Evolutionary conservation across 352 stramenopile species (phyloP).

Genomic region (Pythium dissimile): DNA sequence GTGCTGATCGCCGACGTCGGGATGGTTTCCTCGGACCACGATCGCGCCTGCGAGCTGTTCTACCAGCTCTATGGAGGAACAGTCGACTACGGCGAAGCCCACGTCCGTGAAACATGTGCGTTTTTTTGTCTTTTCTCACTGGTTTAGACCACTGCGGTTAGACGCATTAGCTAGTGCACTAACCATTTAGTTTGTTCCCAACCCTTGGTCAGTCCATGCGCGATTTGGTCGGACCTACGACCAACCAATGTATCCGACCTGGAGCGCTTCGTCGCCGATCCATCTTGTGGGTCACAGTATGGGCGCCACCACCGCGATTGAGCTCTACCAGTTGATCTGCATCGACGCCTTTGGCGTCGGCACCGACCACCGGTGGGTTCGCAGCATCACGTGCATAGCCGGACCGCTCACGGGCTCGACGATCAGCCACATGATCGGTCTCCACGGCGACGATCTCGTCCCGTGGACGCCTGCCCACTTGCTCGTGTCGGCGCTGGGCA

Average conservation of each 20-base stretch:
- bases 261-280: constrained; percentile 48
- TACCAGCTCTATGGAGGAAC: constrained; percentile 37
- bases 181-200: not conserved
- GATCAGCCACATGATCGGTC: constrained; percentile 46
- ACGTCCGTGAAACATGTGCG: constrained; percentile 26
- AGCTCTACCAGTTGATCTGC: constrained; percentile 69
- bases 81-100: constrained; percentile 63
- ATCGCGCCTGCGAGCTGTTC: constrained; percentile 40
- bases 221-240: constrained; percentile 46
- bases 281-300: constrained; percentile 68
- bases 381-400: constrained; percentile 63
- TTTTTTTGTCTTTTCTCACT: too few species aligned
- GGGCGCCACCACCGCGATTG: constrained; percentile 57
- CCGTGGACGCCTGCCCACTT: constrained; percentile 31
- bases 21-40: constrained; percentile 34
- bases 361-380: constrained; percentile 49
- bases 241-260: constrained; percentile 29
- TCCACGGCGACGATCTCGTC: constrained; percentile 32
- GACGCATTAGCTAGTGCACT: not conserved
- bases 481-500: constrained; percentile 26
- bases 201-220: constrained; percentile 24
- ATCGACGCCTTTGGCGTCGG: constrained; percentile 55
- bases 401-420: constrained; percentile 54
- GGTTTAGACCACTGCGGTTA: not conserved
- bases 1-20: constrained; percentile 36